These are phyloP conservation scores for Ascochyta clinopodiicola DNA, from an alignment of 2,329 filamentous ascomycete species.

Conservation along the genomic window DNA sequence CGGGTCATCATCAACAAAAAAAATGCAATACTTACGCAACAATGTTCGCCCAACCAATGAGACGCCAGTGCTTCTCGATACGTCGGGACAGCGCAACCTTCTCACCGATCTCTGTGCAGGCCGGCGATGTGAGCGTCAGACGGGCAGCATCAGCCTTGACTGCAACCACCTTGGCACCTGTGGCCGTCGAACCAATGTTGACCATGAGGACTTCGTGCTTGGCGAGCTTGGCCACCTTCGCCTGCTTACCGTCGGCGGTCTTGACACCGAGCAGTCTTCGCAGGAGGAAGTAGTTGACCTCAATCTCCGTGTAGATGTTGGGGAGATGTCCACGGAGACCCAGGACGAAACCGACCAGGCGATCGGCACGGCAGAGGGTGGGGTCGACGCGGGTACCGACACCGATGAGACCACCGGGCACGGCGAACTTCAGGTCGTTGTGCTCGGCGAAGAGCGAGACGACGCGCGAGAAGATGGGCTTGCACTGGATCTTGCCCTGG, in stretches of 20 bases:
- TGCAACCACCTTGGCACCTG: conserved; percentile 94
- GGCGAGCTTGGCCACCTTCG: conserved; percentile 96
- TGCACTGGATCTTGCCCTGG: conserved; percentile 92
- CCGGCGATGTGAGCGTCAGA: conserved; percentile 87
- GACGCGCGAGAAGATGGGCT: conserved; percentile 93
- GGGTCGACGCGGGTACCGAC: conserved; percentile 97
- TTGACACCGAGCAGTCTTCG: conserved; percentile 94
- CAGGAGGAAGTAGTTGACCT: conserved; percentile 97
- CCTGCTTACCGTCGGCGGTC: conserved; percentile 97
- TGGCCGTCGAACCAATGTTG: conserved; percentile 97
- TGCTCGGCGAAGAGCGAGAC: conserved; percentile 96
- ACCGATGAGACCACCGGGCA: conserved; percentile 94
- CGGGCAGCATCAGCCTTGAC: conserved; percentile 98
- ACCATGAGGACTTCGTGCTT: conserved; percentile 99
- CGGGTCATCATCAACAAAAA: background rate
- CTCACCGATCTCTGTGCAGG: conserved; percentile 96
- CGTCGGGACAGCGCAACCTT: conserved; percentile 95
- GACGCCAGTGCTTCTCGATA: conserved; percentile 97
- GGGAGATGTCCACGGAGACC: conserved; percentile 92
- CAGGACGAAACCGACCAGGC: conserved; percentile 96
- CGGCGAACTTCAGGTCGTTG: conserved; percentile 98
- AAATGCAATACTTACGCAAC: conserved; percentile 46
- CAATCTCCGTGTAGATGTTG: conserved; percentile 96
- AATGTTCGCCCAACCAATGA: conserved; percentile 53
- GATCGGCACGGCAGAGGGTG: conserved; percentile 97